Conservation (phyloP, 192 early-diverging fungal genomes). For the Helicostylum pulchrum region DNA sequence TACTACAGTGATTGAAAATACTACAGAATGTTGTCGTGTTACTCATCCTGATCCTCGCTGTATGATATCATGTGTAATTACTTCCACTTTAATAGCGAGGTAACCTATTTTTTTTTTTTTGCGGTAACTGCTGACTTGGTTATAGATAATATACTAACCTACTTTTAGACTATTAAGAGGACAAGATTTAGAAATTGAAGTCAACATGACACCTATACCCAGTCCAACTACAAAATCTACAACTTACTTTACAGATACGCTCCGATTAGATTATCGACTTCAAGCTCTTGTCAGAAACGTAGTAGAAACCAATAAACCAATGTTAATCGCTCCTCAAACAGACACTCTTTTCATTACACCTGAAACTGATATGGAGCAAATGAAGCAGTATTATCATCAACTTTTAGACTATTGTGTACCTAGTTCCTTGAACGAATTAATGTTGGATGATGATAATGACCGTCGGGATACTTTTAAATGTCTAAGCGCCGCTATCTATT, state of each 20-base stretch:
- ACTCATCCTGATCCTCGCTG: constrained; percentile 51
- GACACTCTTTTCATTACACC: constrained; percentile 28
- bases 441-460: constrained; percentile 7
- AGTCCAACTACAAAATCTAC: neutral
- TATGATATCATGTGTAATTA: constrained; percentile 41
- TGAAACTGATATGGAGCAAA: constrained; percentile 21
- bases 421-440: constrained; percentile 5
- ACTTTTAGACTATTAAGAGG: constrained; percentile 28
- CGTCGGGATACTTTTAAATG: constrained; percentile 22
- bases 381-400: constrained; percentile 27
- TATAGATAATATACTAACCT: neutral
- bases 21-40: constrained; percentile 30
- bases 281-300: constrained; percentile 27
- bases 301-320: constrained; percentile 34
- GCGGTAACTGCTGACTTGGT: neutral
- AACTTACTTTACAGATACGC: constrained; percentile 15
- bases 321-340: constrained; percentile 27
- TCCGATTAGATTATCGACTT: constrained; percentile 22
- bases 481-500: constrained; percentile 27
- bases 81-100: constrained; percentile 36
- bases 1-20: constrained; percentile 35
- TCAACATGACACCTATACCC: constrained; percentile 5
- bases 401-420: constrained; percentile 16
- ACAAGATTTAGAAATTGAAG: constrained; percentile 28
- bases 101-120: neutral